Conservation (phyloP, 805 yeast species). For the Candida glaebosa region DNA sequence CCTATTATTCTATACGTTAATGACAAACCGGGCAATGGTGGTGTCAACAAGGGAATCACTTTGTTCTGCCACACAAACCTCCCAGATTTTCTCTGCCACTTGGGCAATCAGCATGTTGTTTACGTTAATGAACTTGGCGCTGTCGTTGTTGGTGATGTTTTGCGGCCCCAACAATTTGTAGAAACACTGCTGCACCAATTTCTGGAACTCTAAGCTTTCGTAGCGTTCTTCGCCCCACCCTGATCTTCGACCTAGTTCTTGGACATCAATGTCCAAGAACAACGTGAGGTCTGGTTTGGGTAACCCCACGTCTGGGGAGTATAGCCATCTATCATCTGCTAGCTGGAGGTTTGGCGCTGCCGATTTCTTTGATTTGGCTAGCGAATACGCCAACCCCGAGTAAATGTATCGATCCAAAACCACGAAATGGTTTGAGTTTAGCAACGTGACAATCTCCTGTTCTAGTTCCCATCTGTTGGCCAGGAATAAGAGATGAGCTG, state of each 20-base stretch:
- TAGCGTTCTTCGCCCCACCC: slow-evolving; percentile 96
- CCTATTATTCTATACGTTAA: too few species aligned
- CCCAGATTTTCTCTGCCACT: slow-evolving; percentile 50
- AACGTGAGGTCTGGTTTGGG: slow-evolving; percentile 83
- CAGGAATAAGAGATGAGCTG: slow-evolving; percentile 83
- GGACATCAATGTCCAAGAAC: slow-evolving; percentile 60
- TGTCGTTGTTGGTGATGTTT: slow-evolving; percentile 19
- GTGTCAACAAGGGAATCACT: slow-evolving; percentile 3
- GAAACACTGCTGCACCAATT: slow-evolving; percentile 63
- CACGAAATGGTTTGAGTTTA: slow-evolving; percentile 55
- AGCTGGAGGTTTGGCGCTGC: slow-evolving; percentile 14
- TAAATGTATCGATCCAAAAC: slow-evolving; percentile 85
- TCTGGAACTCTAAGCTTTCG: slow-evolving; percentile 72
- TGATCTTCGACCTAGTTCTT: slow-evolving; percentile 47
- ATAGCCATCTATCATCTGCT: slow-evolving; percentile 68
- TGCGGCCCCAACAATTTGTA: slow-evolving; percentile 33
- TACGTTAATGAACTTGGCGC: slow-evolving; percentile 51
- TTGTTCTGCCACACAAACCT: neutral
- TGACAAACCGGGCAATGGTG: neutral
- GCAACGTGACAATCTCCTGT: slow-evolving; percentile 38
- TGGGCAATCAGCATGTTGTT: slow-evolving; percentile 54
- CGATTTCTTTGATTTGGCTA: slow-evolving; percentile 58
- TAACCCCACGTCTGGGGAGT: slow-evolving; percentile 75
- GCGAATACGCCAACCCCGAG: slow-evolving; percentile 89
- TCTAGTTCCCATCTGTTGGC: slow-evolving; percentile 93